Conservation (phyloP, 2,329 filamentous ascomycete species). For the Arthrinium phaeospermum region DNA sequence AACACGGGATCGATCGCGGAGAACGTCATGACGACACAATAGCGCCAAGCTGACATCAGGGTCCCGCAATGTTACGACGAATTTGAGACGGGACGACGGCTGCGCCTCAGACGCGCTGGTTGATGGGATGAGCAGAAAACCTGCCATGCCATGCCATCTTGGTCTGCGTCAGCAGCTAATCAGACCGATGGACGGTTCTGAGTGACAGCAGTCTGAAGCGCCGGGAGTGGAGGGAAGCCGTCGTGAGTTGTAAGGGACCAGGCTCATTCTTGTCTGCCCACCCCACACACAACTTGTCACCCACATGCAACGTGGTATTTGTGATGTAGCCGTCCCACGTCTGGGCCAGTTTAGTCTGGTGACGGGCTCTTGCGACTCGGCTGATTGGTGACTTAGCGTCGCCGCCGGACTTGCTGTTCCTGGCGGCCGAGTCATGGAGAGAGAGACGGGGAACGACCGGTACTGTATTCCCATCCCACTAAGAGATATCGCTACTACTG, state of each 20-base stretch:
- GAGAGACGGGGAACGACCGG: too few relatives aligned
- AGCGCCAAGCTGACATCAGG: slow-evolving; percentile 5
- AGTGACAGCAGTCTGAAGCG: neutral
- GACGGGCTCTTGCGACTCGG: slow-evolving; percentile 9
- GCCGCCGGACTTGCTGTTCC: neutral
- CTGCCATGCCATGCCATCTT: neutral
- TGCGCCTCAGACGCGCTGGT: neutral
- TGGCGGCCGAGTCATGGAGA: slow-evolving; percentile 7
- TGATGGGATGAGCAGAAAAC: neutral
- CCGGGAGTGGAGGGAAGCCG: neutral
- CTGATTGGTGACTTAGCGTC: neutral
- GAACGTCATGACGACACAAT: slow-evolving; percentile 12
- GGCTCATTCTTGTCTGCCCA: neutral
- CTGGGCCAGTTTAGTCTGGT: neutral
- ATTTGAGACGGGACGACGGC: slow-evolving; percentile 10
- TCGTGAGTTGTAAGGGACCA: neutral
- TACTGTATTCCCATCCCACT: neutral
- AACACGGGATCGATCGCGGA: neutral
- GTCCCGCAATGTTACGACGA: slow-evolving; percentile 5
- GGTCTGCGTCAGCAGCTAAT: neutral
- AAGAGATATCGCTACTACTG: too few relatives aligned
- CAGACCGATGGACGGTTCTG: neutral
- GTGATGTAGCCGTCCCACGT: neutral
- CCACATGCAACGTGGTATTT: slow-evolving; percentile 13
- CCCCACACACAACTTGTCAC: neutral